Evolutionary conservation across 768 basidiomycete species (phyloP).

Genomic region (Lactarius hatsudake): DNA sequence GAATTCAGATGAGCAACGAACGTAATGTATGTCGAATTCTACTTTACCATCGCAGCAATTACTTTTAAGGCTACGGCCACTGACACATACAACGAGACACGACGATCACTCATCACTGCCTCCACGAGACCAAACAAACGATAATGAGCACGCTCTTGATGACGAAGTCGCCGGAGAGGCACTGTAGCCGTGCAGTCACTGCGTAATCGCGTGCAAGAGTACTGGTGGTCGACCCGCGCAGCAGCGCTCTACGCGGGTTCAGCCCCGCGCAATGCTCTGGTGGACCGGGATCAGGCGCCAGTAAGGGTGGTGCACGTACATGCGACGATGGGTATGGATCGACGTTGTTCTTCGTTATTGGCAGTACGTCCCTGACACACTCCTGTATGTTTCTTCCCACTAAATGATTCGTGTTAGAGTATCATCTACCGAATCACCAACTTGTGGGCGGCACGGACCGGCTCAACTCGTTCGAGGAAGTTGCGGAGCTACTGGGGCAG

Average conservation of each 20-base stretch:
- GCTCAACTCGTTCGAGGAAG: slow-evolving; percentile 78
- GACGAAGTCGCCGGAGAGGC: not conserved
- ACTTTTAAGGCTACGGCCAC: slow-evolving; percentile 15
- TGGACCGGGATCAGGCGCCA: not conserved
- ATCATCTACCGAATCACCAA: too few species aligned
- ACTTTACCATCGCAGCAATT: too few species aligned
- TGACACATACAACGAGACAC: slow-evolving; percentile 3
- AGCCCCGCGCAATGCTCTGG: slow-evolving; percentile 33
- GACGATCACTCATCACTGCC: not conserved
- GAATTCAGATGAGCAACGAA: too few species aligned
- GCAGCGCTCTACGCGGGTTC: slow-evolving; percentile 52
- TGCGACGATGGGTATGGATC: too few species aligned
- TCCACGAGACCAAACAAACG: not conserved
- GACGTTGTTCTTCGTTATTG: slow-evolving; percentile 38
- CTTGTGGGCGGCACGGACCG: slow-evolving; percentile 41
- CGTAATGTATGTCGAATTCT: too few species aligned
- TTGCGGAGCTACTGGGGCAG: slow-evolving; percentile 80
- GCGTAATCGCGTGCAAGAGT: slow-evolving; percentile 13
- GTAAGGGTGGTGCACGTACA: not conserved
- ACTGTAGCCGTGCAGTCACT: not conserved
- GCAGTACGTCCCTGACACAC: not conserved
- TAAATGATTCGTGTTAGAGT: too few species aligned
- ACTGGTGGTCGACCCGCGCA: slow-evolving; percentile 58
- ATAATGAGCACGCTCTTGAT: not conserved
- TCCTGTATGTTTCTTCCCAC: too few species aligned